phyloP scores from a whole-genome alignment of 805 yeast species.

The Metschnikowia kunwiensis region DNA sequence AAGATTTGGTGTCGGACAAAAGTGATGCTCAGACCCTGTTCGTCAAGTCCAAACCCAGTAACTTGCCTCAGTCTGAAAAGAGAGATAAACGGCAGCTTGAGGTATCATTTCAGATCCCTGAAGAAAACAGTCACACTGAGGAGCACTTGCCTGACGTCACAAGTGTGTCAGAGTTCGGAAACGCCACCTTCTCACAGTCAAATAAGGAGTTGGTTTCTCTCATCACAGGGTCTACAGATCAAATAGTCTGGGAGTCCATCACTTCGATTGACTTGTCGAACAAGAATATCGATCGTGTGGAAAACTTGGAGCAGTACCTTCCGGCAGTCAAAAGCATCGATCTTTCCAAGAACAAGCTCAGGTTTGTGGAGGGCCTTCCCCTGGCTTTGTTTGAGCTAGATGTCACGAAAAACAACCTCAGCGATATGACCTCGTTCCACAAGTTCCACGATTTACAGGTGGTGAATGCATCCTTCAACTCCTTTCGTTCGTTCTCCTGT shows the following conservation, averaged over 20 bases:
- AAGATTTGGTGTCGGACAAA: constrained; percentile 25
- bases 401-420: constrained; percentile 38
- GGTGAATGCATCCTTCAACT: constrained; percentile 40
- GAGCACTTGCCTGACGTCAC: constrained; percentile 34
- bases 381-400: constrained; percentile 33
- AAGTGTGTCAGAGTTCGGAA: constrained; percentile 39
- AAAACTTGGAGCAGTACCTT: constrained; percentile 42
- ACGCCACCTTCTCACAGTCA: constrained; percentile 48
- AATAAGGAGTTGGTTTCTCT: constrained; percentile 43
- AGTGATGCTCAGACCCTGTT: neutral
- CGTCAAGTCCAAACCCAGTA: neutral
- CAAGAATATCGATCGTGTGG: constrained; percentile 37
- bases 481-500: constrained; percentile 33
- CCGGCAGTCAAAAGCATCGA: constrained; percentile 42
- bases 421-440: constrained; percentile 40
- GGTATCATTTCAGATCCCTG: constrained; percentile 41
- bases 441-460: constrained; percentile 40
- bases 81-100: constrained; percentile 21
- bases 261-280: constrained; percentile 34
- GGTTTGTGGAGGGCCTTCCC: constrained; percentile 48
- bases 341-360: constrained; percentile 41
- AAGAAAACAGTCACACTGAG: constrained; percentile 16
- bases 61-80: constrained; percentile 2
- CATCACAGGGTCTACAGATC: constrained; percentile 37
- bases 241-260: constrained; percentile 43